Evolutionary conservation across 2,329 filamentous ascomycete species (phyloP), one percentile per base, ranked within the genome.

Genomic region (Colletotrichum sublineola): DNA sequence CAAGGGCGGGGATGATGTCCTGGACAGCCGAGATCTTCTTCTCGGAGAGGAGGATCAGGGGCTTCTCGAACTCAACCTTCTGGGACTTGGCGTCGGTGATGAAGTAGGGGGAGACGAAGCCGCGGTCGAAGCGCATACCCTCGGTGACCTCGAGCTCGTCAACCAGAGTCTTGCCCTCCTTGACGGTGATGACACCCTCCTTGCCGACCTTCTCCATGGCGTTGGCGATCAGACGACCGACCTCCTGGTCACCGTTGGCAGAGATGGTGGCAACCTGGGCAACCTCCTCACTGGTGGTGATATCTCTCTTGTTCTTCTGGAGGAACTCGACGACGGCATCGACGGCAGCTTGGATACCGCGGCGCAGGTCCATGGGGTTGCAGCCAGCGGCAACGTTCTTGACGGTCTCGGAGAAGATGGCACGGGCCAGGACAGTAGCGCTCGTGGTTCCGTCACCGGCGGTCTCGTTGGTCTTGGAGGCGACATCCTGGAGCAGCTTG

Each of bases 131-230:
- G 85, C 96, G 95, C 96, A 99, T 99, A 83, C 96, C 96, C 92
- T 99, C 96, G 73, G 96, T 99, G 74, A 99, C 92, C 87, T 99
- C 96, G 68, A 99, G 93, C 91, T 99, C 96, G 79, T 99, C 96
- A 80, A 94, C 91, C 81, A 97, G 92, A 73, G 96, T 98, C 93
- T 98, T 99, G 83, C 96, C 96, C 90, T 99, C 96, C 93, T 99
- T 99, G 81, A 98, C 96, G 71, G 96, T 99, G 84, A 99, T 99
- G 81, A 99, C 96, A 89, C 96, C 96, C 88, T 99, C 96, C 91
- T 99, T 99, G 85, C 96, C 96, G 75, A 99, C 96, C 90, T 97
- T 97, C 90, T 99, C 96, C 96, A 99, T 99, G 78, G 96, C 96
- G 82, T 92, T 98, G 82, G 96, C 95, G 83, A 99, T 96, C 82